phyloP scores from a whole-genome alignment of 2,329 filamentous ascomycete species.

The Aureobasidium uvarum region DNA sequence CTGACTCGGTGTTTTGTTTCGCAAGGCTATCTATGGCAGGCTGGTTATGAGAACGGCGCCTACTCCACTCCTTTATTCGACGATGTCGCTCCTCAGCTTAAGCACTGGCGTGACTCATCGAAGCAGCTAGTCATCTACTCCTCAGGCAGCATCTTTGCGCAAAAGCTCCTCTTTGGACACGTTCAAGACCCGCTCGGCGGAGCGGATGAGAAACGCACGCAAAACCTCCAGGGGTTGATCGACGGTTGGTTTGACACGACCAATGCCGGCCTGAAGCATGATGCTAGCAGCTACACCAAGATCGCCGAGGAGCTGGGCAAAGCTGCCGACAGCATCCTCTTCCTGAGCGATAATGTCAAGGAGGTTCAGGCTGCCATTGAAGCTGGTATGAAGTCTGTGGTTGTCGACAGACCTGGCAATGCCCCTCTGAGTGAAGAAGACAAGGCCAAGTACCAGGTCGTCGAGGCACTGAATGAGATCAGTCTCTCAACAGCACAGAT shows the following conservation, averaged over 20 bases:
- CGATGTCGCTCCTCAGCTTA: conserved; percentile 66
- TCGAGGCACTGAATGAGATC: conserved; percentile 32
- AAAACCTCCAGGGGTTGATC: conserved; percentile 60
- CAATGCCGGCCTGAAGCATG: conserved; percentile 73
- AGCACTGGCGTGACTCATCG: conserved; percentile 57
- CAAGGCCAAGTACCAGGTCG: conserved; percentile 33
- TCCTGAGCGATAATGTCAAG: conserved; percentile 75
- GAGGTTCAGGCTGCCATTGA: conserved; percentile 49
- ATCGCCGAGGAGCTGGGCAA: conserved; percentile 57
- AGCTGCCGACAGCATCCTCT: conserved; percentile 61
- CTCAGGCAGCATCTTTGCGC: conserved; percentile 74
- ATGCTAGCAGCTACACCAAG: conserved; percentile 63
- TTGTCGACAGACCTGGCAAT: conserved; percentile 66
- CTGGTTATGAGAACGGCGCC: conserved; percentile 67
- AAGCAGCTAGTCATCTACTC: conserved; percentile 71
- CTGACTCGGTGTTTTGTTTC: conserved; percentile 22
- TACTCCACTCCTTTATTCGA: conserved; percentile 71
- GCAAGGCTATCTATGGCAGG: conserved; percentile 67
- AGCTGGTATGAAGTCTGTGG: conserved; percentile 45
- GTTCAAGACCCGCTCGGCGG: conserved; percentile 34
- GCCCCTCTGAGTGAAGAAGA: conserved; percentile 57
- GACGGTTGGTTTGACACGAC: conserved; percentile 74
- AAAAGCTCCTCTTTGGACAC: conserved; percentile 75
- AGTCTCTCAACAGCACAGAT: conserved; percentile 26
- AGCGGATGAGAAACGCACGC: conserved; percentile 50